Conservation (phyloP, 1,139 yeast species). For the Saccharomyces hybrid region DNA sequence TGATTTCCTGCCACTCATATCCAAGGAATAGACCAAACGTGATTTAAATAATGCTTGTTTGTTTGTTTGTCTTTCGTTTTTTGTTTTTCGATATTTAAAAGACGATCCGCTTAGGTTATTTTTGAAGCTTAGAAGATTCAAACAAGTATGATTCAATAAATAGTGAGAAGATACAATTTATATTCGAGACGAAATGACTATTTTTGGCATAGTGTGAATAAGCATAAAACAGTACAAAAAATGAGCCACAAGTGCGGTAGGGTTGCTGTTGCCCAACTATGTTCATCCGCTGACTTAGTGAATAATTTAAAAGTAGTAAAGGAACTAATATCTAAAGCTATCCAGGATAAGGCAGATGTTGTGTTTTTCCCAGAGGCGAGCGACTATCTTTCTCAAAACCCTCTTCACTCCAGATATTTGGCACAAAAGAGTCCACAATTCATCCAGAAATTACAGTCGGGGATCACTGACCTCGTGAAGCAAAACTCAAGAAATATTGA, state of each 20-base stretch:
- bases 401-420: constrained; percentile 54
- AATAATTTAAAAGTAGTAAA: constrained; percentile 54
- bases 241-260: constrained; percentile 13
- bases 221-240: neutral
- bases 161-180: neutral
- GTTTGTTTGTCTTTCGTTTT: neutral
- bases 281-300: constrained; percentile 57
- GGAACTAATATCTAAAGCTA: constrained; percentile 54
- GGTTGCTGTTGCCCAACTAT: constrained; percentile 85
- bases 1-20: neutral
- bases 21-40: neutral
- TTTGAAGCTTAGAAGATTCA: neutral
- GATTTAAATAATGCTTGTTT: neutral
- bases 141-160: neutral
- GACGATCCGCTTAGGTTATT: neutral
- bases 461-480: constrained; percentile 36
- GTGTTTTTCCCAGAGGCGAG: constrained; percentile 89
- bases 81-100: neutral
- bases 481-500: constrained; percentile 32
- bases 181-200: neutral
- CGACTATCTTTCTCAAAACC: constrained; percentile 70
- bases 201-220: too few relatives aligned
- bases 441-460: constrained; percentile 42
- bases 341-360: constrained; percentile 48
- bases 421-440: constrained; percentile 36